Base-by-base conservation (phyloP, 2,329 filamentous ascomycete species). In the Trichoderma sp. region DNA sequence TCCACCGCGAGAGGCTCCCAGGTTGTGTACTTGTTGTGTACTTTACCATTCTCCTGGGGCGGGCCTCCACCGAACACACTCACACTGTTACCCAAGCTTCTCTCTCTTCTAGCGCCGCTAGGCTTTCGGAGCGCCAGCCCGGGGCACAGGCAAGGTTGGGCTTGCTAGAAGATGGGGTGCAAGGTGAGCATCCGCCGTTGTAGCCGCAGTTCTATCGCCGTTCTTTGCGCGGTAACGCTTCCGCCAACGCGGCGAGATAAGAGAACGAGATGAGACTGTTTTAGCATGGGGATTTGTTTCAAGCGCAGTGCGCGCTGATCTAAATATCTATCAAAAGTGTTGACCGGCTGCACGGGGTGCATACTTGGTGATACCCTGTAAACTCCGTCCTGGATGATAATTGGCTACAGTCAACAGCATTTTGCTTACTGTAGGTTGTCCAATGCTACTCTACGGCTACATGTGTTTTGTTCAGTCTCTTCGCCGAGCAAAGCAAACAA, bases 1-100 rank as follows among this genome's bases (percentile, higher is more conserved):
- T 74, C 76, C 76, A 76, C 74, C 73, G 67, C 24, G 54, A 51
- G 59, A 65, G 55, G 32, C 66, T 65, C 28, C 26, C 21, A 58
- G n/a, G 32, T 30, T 28, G n/a, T 49, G 51, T 49, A 51, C 65
- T 37, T 55, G 24, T 21, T 11, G 21, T 43, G 49, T 65, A 65
- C 49, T 30, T 55, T 39, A 43, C 28, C 49, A n/a, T 4, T 13
- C 26, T 61, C 59, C 39, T 61, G 59, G 59, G 59, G 52, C 52
- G 52, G 11, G 16, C 18, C 30, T 28, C 37, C 39, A 51, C 59
- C 39, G 5, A 26, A 34, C 30, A 16, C 28, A 24, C 34, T 46
- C 16, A 32, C 16, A 56, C 30, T 24, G 37, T 61, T 34, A 59
- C 56, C 56, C 34, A 59, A 34, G 34, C 49, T 61, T 61, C 39